Conservation (phyloP, 225 moss, liverwort and hornwort species). For the Marchantia polymorpha region DNA sequence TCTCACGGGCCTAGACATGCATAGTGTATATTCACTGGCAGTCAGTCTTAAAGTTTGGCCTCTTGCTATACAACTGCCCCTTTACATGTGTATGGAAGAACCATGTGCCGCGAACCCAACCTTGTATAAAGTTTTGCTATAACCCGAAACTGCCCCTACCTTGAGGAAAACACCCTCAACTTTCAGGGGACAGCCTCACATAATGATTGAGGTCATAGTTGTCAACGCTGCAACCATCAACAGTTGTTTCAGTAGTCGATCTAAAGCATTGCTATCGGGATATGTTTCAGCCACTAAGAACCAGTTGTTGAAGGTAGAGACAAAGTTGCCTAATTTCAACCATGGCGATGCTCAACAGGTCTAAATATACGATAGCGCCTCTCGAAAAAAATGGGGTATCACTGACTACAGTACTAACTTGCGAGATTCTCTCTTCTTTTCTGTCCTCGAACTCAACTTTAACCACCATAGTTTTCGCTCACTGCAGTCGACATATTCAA, state of each 20-base stretch:
- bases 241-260: background rate
- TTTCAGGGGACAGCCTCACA: background rate
- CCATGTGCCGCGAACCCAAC: background rate
- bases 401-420: background rate
- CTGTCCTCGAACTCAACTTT: background rate
- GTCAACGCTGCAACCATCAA: background rate
- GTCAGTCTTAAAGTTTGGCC: background rate
- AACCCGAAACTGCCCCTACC: background rate
- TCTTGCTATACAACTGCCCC: background rate
- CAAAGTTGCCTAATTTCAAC: background rate
- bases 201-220: constrained; percentile 5
- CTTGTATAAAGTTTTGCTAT: background rate
- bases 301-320: background rate
- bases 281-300: background rate
- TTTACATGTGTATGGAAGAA: background rate
- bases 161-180: background rate
- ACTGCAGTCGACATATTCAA: background rate
- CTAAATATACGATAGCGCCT: background rate
- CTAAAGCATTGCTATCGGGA: background rate
- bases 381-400: background rate
- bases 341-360: background rate
- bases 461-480: background rate
- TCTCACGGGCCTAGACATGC: constrained; percentile 1
- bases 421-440: background rate
- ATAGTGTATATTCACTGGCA: background rate